These are phyloP conservation scores for Penicillium psychrofluorescens DNA, from an alignment of 495 filamentous ascomycete species.

Conservation along the genomic window DNA sequence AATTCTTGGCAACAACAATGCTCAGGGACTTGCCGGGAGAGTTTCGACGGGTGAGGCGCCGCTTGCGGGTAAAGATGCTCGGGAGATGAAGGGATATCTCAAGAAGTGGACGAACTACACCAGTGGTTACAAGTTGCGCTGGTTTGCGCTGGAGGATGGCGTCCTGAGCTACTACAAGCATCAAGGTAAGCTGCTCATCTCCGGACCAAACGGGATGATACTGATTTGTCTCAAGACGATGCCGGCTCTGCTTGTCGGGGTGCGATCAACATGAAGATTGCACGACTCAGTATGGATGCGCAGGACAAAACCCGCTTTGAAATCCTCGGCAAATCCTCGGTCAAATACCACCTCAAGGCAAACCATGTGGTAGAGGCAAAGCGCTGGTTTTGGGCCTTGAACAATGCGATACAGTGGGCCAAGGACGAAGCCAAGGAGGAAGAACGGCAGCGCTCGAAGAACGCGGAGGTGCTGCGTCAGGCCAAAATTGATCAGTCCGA, in stretches of 20 bases:
- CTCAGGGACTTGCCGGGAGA: constrained; percentile 48
- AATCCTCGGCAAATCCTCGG: constrained; percentile 95
- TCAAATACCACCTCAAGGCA: constrained; percentile 95
- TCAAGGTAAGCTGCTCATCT: constrained; percentile 49
- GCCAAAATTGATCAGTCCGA: constrained; percentile 59
- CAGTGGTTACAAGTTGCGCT: constrained; percentile 88
- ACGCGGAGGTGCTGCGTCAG: constrained; percentile 69
- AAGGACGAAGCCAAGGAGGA: constrained; percentile 95
- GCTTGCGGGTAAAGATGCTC: constrained; percentile 72
- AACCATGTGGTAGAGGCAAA: constrained; percentile 69
- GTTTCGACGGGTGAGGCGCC: constrained; percentile 50
- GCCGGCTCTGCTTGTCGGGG: constrained; percentile 68
- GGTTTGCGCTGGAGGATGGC: constrained; percentile 97
- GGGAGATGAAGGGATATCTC: constrained; percentile 96
- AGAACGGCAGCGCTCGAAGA: constrained; percentile 62
- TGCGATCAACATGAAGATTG: constrained; percentile 97
- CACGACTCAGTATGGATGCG: constrained; percentile 86
- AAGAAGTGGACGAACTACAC: constrained; percentile 99
- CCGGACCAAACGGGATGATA: background rate
- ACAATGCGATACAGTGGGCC: constrained; percentile 96
- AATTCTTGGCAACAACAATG: constrained; percentile 70
- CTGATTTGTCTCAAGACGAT: constrained; percentile 53
- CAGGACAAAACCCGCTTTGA: constrained; percentile 97
- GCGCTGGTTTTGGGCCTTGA: constrained; percentile 89
- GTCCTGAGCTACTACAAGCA: constrained; percentile 99